These are phyloP conservation scores for Bruguiera parviflora DNA, from an alignment of 345 rosid species.

Conservation along the genomic window DNA sequence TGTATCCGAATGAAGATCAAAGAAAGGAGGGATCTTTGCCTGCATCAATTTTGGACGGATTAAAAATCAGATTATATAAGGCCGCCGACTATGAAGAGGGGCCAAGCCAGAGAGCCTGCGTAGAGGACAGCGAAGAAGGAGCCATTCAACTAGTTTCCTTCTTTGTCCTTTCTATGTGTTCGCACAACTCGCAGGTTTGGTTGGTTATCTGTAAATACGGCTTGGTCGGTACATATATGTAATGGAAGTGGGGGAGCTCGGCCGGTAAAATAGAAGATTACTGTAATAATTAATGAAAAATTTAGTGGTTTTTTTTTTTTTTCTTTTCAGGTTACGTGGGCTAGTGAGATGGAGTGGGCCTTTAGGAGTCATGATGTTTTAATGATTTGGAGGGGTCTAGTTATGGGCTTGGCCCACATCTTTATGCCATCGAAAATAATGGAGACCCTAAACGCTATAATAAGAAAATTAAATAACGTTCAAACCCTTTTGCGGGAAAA, in stretches of 20 bases:
- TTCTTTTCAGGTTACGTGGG: constrained; percentile 3
- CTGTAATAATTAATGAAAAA: neutral
- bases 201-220: neutral
- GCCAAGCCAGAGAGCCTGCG: constrained; percentile 8
- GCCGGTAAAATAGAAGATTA: neutral
- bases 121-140: constrained; percentile 10
- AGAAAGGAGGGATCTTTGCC: neutral
- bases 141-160: constrained; percentile 5
- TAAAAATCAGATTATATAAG: neutral
- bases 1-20: neutral
- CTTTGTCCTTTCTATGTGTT: neutral
- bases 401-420: constrained; percentile 12
- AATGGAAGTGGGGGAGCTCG: neutral
- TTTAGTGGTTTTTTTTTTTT: too few relatives aligned
- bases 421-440: neutral
- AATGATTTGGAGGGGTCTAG: constrained; percentile 27
- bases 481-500: too few relatives aligned
- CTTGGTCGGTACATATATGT: neutral
- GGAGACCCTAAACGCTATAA: neutral
- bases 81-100: constrained; percentile 11
- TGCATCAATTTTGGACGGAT: neutral
- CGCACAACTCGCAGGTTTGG: neutral
- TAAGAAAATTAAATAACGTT: neutral
- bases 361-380: constrained; percentile 5
- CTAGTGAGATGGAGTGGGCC: constrained; percentile 14